Evolutionary conservation across 306 rosid species (phyloP), one percentile per base, ranked within the genome.

Genomic region (Vigna mungo): DNA sequence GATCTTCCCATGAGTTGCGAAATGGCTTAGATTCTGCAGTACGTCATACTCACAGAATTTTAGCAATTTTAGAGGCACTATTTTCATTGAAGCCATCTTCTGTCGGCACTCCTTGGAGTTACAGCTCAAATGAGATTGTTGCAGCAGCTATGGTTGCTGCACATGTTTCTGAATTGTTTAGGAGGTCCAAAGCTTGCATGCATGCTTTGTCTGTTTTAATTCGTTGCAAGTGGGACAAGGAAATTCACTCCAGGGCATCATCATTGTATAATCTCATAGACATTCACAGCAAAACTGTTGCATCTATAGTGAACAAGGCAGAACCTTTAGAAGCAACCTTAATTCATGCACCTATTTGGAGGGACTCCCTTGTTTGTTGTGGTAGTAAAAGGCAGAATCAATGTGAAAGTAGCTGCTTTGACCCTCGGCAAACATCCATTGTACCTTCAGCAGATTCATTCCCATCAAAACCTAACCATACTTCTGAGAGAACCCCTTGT

Each of bases 131-230:
- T 67, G 98, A 94, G 87, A 94, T 94, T 78, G 96, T 94, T 79
- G 98, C 98, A 56, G 98, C 98, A 80, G 98, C 98, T n/a, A 94
- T 94, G 98, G 98, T 94, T 85, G 98, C 98, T 4, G 98, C 98
- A 20, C 98, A 94, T 85, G 88, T 94, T 80, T 92, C 98, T 76
- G 98, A 94, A 67, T 81, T 94, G 80, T 94, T 94, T 78, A 87
- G 98, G 81, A 87, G 85, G 71, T 94, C 98, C 53, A 94, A 92
- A 84, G 98, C 98, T 84, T 94, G 98, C 86, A 94, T 90, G 98
- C 97, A 83, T 87, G 95, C 98, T 52, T 88, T 94, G 52, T 88
- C 96, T 75, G 91, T 92, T 72, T 80, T 94, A 74, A 92, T 92
- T 88, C 88, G 96, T 11, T 94, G 98, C 84, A 92, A 92, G 84